phyloP scores from a whole-genome alignment of 2,329 filamentous ascomycete species.

The Ascochyta pisi region DNA sequence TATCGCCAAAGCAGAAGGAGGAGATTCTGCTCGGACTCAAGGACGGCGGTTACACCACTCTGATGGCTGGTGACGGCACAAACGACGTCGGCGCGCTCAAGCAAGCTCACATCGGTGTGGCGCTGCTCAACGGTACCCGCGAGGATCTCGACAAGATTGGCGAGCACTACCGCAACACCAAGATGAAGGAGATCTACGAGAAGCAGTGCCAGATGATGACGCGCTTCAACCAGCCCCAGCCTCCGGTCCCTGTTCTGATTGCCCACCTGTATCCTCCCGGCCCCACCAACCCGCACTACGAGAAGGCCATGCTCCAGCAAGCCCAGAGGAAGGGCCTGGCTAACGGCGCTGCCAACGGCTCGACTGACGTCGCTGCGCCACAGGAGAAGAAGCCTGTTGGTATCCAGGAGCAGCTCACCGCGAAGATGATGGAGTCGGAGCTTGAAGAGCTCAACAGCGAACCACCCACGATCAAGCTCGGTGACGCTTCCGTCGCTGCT shows the following conservation, averaged over 20 bases:
- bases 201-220: constrained; percentile 93
- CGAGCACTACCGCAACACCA: constrained; percentile 91
- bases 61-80: constrained; percentile 98
- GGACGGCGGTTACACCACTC: constrained; percentile 94
- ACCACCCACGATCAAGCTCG: constrained; percentile 94
- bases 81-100: constrained; percentile 98
- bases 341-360: constrained; percentile 42
- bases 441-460: constrained; percentile 77
- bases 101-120: constrained; percentile 96
- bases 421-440: constrained; percentile 86
- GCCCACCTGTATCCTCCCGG: constrained; percentile 94
- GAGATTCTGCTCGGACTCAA: constrained; percentile 96
- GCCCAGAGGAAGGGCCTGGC: constrained; percentile 76
- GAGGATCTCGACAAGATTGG: constrained; percentile 91
- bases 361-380: constrained; percentile 33
- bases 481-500: constrained; percentile 94
- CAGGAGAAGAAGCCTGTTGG: constrained; percentile 63
- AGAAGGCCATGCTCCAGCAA: constrained; percentile 89
- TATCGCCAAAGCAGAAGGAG: constrained; percentile 98
- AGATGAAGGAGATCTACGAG: constrained; percentile 98
- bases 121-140: constrained; percentile 90
- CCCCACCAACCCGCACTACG: constrained; percentile 89
- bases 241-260: constrained; percentile 91
- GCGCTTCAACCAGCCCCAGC: constrained; percentile 90
- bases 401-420: constrained; percentile 84